Conservation (phyloP, 2,329 filamentous ascomycete species). For the Sclerotinia sclerotiorum region DNA sequence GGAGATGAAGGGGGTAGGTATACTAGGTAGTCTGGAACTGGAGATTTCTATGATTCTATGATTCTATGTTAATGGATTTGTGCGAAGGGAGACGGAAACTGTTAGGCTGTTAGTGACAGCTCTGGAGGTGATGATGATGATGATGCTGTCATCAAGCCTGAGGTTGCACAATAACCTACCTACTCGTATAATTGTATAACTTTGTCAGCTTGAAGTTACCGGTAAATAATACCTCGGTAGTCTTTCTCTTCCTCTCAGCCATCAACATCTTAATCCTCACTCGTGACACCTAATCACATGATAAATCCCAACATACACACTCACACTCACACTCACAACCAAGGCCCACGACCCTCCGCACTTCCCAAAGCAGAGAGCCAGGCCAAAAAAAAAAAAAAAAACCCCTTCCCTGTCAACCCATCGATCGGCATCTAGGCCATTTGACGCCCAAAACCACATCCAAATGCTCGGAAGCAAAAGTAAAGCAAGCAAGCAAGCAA, state of each 20-base stretch:
- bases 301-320: background rate
- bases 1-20: background rate
- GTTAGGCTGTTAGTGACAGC: too few relatives aligned
- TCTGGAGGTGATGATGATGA: background rate
- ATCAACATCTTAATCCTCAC: background rate
- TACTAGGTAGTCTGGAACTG: background rate
- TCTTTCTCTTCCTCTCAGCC: background rate
- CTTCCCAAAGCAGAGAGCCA: background rate
- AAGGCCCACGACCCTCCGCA: background rate
- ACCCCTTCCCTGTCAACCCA: background rate
- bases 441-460: background rate
- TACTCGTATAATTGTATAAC: background rate
- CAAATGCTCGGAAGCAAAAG: background rate
- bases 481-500: too few relatives aligned
- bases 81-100: background rate
- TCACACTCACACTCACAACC: too few relatives aligned
- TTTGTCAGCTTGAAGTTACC: background rate
- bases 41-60: too few relatives aligned
- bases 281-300: conserved; percentile 5
- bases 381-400: background rate
- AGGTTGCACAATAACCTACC: background rate
- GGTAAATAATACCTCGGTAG: background rate
- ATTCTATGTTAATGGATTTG: background rate
- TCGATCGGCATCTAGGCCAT: background rate
- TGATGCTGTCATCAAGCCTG: background rate